Conservation (phyloP, 139 green algal genomes). For the Volvox reticuliferus region DNA sequence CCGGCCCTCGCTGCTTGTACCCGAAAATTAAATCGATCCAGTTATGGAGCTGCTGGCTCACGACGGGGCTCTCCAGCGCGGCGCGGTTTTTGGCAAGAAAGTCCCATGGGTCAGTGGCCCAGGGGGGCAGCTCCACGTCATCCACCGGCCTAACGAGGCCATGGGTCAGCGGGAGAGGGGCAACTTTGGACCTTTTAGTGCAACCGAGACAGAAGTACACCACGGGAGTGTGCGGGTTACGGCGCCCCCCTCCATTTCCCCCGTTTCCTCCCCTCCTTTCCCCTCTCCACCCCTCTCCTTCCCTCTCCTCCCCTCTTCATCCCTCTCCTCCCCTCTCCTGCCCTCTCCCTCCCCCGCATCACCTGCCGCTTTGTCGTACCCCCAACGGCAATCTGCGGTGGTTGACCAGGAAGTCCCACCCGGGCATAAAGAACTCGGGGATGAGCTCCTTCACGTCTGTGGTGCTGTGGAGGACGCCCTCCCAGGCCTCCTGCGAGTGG, state of each 20-base stretch:
- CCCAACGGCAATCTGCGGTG: slow-evolving; percentile 78
- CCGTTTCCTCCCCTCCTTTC: background rate
- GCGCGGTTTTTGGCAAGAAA: slow-evolving; percentile 70
- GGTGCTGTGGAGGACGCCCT: slow-evolving; percentile 78
- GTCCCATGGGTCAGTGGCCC: slow-evolving; percentile 68
- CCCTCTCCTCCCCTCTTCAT: background rate
- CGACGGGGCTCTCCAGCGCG: slow-evolving; percentile 81
- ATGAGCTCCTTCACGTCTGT: slow-evolving; percentile 99
- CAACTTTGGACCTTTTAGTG: background rate
- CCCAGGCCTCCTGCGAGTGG: slow-evolving; percentile 78
- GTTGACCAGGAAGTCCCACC: slow-evolving; percentile 89
- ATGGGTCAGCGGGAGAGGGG: background rate
- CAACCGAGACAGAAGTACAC: too few relatives aligned
- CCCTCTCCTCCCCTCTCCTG: background rate
- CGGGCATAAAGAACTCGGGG: slow-evolving; percentile 94
- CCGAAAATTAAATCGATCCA: slow-evolving; percentile 97
- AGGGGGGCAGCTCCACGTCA: slow-evolving; percentile 88
- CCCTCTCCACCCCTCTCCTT: background rate
- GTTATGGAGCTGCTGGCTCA: slow-evolving; percentile 88
- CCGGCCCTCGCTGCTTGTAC: slow-evolving; percentile 82
- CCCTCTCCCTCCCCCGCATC: background rate
- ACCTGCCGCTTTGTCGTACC: slow-evolving; percentile 78
- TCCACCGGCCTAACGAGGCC: slow-evolving; percentile 61
- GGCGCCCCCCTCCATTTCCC: background rate
- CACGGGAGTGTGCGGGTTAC: too few relatives aligned